Evolutionary conservation across 345 rosid species (phyloP), one percentile per base, ranked within the genome.

Genomic region (Zanthoxylum bungeanum): DNA sequence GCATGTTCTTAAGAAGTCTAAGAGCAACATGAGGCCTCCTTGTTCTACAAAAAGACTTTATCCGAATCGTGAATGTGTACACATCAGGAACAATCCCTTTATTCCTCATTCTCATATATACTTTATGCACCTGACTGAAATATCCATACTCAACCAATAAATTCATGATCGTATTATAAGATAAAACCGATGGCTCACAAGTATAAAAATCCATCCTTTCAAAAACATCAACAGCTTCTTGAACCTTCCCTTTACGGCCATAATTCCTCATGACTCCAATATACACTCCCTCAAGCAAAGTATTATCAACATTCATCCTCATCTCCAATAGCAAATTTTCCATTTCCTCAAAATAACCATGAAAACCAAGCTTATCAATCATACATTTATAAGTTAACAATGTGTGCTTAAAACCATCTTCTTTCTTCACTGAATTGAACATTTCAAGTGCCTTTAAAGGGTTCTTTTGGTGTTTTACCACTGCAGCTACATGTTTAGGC

Each of bases 201-300:
- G 77, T 77, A 37, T 90, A 91, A 75, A 95, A 92, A 58, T 91
- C 98, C 98, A 91, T 89, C 77, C 98, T 94, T 81, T 92, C 93
- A 80, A 95, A 95, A 69, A 89, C 85, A 72, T 90, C 79, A 6
- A 90, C 89, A 40, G 97, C 97, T 73, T 89, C 93, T 72, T 88
- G 97, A 80, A 90, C 81, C 86, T 78, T 94, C 73, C 85, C 83
- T 85, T 85, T 92, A 80, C 82, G 78, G 36, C 99, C 96, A 66
- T 88, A 92, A 55, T 72, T 87, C 79, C 81, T 89, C 85, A 92
- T 89, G 28, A 80, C 91, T 27, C 84, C 85, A 30, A 91, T 76
- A 69, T 92, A 92, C 37, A 88, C 86, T 55, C 91, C 93, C 82
- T 95, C 99, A 46, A 94, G 84, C 75, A 85, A 81, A 73, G 80